Percentiles rank a stretch among this genome's conserved stretches.
phyloP scores from a whole-genome alignment of 768 basidiomycete species.

The Hysterangium stoloniferum region DNA sequence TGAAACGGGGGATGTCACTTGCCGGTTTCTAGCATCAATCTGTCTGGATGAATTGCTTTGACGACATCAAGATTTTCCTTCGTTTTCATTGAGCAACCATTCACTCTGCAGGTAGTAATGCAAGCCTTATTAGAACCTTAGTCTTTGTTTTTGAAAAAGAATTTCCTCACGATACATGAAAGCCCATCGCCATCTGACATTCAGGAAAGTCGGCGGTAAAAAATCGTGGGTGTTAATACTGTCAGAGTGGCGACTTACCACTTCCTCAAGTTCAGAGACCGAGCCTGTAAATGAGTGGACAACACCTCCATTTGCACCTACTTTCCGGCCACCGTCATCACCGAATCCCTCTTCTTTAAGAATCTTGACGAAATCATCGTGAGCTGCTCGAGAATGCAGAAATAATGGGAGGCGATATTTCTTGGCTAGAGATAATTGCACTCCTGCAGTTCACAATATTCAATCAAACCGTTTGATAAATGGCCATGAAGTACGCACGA shows the following conservation, averaged over 20 bases:
- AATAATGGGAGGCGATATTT: constrained; percentile 71
- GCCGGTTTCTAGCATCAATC: constrained; percentile 73
- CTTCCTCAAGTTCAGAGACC: constrained; percentile 49
- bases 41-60: constrained; percentile 48
- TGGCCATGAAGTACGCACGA: constrained; percentile 31
- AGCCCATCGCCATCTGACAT: constrained; percentile 61
- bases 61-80: constrained; percentile 50
- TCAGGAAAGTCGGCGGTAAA: too few species aligned
- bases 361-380: constrained; percentile 57
- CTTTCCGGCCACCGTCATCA: constrained; percentile 41
- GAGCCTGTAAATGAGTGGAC: constrained; percentile 80
- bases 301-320: constrained; percentile 64
- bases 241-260: constrained; percentile 50
- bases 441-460: constrained; percentile 23
- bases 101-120: too few species aligned
- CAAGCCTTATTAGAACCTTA: too few species aligned
- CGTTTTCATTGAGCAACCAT: constrained; percentile 75
- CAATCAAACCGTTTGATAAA: too few species aligned
- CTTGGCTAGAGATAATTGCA: constrained; percentile 59
- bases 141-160: too few species aligned
- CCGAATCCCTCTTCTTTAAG: constrained; percentile 61
- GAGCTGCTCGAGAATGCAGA: constrained; percentile 74
- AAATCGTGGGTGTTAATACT: too few species aligned
- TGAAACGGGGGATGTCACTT: not conserved
- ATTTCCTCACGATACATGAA: constrained; percentile 53